Base-by-base conservation (phyloP, 2,329 filamentous ascomycete genomes). In the Leptoxyphium fumago region DNA sequence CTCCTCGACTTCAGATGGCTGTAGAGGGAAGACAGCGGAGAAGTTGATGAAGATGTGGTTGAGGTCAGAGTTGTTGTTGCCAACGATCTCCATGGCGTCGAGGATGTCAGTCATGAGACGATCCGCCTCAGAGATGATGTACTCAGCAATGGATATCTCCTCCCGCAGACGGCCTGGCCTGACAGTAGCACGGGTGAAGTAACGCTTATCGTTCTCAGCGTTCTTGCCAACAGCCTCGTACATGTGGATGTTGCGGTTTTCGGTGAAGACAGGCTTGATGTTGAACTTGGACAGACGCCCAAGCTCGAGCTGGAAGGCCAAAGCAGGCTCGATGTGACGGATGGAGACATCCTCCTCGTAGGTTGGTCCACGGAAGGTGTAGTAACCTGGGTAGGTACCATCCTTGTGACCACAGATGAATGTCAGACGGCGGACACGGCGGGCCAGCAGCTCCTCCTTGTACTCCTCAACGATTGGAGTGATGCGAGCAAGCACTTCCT, bases 1-100 rank as follows among this genome's bases (percentile, higher is more conserved):
- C 65, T 93, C 78, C 68, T 96, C 87, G 13, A 98, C 86, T 68
- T 95, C 86, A 47, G 78, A 70, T 2, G 91, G 88, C 58, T 86
- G 74, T 41, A 98, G 78, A 62, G 87, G 85, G 79, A 98, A 96
- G 46, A 95, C 84, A 9, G 88, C 86, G 0, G 86, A 91, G 71
- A 98, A 98, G 76, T 98, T 96, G 74, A 98, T 91, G 73, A 98
- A 98, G 74, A 98, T 91, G 70, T 98, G 91, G 74, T 98, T 98
- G 61, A 98, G 75, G 73, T 98, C 91, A 42, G 91, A 94, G 71
- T 94, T 93, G 72, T 95, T 96, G 74, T 94, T 95, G 61, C 91
- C 91, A 60, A 95, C 93, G 56, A 98, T 95, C 73, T 98, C 91
- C 46, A 98, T 73, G 39, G 91, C 91, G 61, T 98, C 91, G 43